A percentile compares a stretch with the other conserved stretches of the same genome.
phyloP scores from a whole-genome alignment of 148 eudicot species.

The Arctostaphylos glauca region DNA sequence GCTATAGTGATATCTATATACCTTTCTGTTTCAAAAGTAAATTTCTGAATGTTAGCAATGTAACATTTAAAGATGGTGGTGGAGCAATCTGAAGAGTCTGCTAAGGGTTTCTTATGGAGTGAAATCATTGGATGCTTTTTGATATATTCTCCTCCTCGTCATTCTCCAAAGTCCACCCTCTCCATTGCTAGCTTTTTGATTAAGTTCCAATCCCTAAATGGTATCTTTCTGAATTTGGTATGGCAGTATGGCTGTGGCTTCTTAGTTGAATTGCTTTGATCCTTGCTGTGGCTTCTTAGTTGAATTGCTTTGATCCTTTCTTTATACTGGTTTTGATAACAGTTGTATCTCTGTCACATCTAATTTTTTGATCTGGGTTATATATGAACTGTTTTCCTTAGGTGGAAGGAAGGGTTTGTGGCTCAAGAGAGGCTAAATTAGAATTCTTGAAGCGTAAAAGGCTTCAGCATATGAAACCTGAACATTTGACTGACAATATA shows the following conservation, averaged over 20 bases:
- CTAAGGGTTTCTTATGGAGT: neutral
- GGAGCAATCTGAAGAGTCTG: conserved; percentile 2
- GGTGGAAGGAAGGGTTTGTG: conserved; percentile 86
- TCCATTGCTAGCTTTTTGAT: neutral
- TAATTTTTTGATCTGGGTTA: neutral
- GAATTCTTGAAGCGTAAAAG: conserved; percentile 86
- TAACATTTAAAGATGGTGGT: neutral
- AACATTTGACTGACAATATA: conserved; percentile 28
- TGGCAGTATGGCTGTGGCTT: neutral
- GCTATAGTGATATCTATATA: too few relatives aligned
- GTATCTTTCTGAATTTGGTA: neutral
- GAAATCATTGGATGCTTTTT: neutral
- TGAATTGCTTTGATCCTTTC: neutral
- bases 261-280: neutral
- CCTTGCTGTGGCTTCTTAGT: too few relatives aligned
- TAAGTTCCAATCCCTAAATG: neutral
- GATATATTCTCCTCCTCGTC: neutral
- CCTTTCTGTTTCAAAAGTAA: neutral
- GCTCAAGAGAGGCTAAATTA: conserved; percentile 72
- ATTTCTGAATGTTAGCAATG: neutral
- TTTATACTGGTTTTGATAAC: neutral
- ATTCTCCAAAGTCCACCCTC: too few relatives aligned
- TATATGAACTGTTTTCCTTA: conserved; percentile 23
- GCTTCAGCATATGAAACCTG: conserved; percentile 68
- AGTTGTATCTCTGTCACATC: neutral